These are phyloP conservation scores for Metschnikowia lachancei DNA, from an alignment of 805 yeast genomes.

Conservation along the genomic window DNA sequence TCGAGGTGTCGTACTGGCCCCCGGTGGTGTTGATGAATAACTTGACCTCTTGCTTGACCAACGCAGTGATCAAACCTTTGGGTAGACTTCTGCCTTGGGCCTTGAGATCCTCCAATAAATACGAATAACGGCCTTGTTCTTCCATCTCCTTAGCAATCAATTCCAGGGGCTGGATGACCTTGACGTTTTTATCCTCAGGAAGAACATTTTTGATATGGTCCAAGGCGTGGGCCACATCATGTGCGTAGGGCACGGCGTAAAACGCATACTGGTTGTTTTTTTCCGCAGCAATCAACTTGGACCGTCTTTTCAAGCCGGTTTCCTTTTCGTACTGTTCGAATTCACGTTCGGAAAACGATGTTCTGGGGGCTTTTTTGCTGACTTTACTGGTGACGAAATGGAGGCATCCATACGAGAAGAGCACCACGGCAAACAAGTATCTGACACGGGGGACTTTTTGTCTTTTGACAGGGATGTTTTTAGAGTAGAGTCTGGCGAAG, in stretches of 20 bases:
- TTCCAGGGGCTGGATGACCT: constrained; percentile 49
- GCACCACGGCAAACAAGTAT: constrained; percentile 36
- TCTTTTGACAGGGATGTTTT: constrained; percentile 7
- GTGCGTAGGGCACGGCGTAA: constrained; percentile 39
- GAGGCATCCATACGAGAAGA: constrained; percentile 32
- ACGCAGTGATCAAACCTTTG: constrained; percentile 50
- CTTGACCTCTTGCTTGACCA: constrained; percentile 40
- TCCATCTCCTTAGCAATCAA: constrained; percentile 47
- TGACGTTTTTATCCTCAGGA: constrained; percentile 25
- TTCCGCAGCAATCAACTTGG: constrained; percentile 40
- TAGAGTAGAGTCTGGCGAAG: constrained; percentile 6
- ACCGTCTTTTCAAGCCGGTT: constrained; percentile 51
- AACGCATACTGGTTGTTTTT: constrained; percentile 40
- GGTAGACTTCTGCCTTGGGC: constrained; percentile 31
- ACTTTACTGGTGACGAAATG: constrained; percentile 31
- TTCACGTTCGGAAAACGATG: constrained; percentile 48
- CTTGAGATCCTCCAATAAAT: constrained; percentile 48
- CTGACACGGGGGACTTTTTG: constrained; percentile 31
- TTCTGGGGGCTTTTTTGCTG: constrained; percentile 34
- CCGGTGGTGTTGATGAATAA: constrained; percentile 35
- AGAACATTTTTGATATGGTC: constrained; percentile 17
- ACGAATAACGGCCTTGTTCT: constrained; percentile 48
- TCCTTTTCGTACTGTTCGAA: constrained; percentile 47
- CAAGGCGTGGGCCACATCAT: constrained; percentile 21
- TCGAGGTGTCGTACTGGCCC: constrained; percentile 44